Percentiles rank a stretch among this genome's conserved stretches.
Evolutionary conservation across 805 yeast species (phyloP).

Genomic region (Pichia paraexigua): DNA sequence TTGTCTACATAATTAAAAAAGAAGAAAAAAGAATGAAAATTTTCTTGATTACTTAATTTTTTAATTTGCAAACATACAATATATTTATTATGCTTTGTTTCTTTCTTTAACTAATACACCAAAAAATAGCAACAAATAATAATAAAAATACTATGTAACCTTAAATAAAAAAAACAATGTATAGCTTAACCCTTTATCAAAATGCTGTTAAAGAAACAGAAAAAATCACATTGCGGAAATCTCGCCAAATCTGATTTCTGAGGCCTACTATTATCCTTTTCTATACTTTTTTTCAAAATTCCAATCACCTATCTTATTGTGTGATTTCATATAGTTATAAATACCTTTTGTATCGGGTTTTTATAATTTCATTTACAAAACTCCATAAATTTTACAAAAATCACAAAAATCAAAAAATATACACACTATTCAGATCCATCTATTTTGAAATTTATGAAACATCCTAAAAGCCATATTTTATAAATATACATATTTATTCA

Average conservation of each 20-base stretch:
- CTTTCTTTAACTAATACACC: background rate
- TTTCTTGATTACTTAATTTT: background rate
- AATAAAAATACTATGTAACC: background rate
- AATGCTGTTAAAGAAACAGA: background rate
- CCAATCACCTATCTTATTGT: background rate
- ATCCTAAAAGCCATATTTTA: background rate
- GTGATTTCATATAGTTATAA: background rate
- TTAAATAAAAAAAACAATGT: background rate
- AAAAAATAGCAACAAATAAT: background rate
- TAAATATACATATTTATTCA: background rate
- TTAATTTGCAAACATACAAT: background rate
- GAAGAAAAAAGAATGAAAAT: background rate
- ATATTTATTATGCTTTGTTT: background rate
- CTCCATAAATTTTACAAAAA: background rate
- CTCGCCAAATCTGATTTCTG: background rate
- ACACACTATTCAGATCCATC: background rate
- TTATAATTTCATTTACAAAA: background rate
- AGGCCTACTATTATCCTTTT: background rate
- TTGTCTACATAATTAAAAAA: background rate
- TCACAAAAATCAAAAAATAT: background rate
- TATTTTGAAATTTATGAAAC: background rate
- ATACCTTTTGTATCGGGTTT: background rate
- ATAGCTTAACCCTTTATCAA: too few relatives aligned
- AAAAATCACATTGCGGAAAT: background rate
- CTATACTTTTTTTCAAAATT: background rate